Conservation (phyloP, 495 filamentous ascomycete species). For the Penicillium diatomitis region DNA sequence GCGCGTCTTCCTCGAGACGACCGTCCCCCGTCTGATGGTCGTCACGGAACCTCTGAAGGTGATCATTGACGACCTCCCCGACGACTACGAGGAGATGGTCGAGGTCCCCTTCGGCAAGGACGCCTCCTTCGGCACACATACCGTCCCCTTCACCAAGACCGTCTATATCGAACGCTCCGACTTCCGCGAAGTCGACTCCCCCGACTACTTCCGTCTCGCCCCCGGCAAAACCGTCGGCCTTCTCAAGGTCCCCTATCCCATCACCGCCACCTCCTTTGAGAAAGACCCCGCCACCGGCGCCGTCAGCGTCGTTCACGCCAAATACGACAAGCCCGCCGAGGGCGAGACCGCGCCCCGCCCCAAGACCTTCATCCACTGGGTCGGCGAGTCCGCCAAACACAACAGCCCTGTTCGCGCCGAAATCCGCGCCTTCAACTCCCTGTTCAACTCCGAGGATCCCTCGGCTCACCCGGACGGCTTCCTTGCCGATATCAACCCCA, state of each 20-base stretch:
- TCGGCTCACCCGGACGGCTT: slow-evolving; percentile 62
- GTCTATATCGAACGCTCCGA: slow-evolving; percentile 91
- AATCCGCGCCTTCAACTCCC: slow-evolving; percentile 67
- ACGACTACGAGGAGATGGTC: slow-evolving; percentile 53
- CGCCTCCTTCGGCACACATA: slow-evolving; percentile 36
- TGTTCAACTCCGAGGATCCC: slow-evolving; percentile 84
- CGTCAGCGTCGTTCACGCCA: slow-evolving; percentile 41
- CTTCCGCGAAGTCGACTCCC: slow-evolving; percentile 76
- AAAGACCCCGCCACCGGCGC: slow-evolving; percentile 60
- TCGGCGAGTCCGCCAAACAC: slow-evolving; percentile 48
- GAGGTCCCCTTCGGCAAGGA: slow-evolving; percentile 59
- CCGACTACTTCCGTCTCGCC: slow-evolving; percentile 88
- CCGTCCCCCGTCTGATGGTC: slow-evolving; percentile 78
- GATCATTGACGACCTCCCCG: slow-evolving; percentile 63
- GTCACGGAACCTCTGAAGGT: slow-evolving; percentile 63
- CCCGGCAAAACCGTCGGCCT: slow-evolving; percentile 86
- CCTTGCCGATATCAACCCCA: slow-evolving; percentile 73
- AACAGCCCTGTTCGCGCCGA: slow-evolving; percentile 64
- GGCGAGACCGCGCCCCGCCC: slow-evolving; percentile 56
- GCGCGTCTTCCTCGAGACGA: slow-evolving; percentile 70
- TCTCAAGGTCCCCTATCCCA: slow-evolving; percentile 71
- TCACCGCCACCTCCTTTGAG: slow-evolving; percentile 67
- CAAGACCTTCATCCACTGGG: slow-evolving; percentile 82
- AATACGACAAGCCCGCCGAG: slow-evolving; percentile 42
- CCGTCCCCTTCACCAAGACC: slow-evolving; percentile 69